Evolutionary conservation across 202 grass and related monocot species (phyloP).

Genomic region (Cymbopogon flexuosus): DNA sequence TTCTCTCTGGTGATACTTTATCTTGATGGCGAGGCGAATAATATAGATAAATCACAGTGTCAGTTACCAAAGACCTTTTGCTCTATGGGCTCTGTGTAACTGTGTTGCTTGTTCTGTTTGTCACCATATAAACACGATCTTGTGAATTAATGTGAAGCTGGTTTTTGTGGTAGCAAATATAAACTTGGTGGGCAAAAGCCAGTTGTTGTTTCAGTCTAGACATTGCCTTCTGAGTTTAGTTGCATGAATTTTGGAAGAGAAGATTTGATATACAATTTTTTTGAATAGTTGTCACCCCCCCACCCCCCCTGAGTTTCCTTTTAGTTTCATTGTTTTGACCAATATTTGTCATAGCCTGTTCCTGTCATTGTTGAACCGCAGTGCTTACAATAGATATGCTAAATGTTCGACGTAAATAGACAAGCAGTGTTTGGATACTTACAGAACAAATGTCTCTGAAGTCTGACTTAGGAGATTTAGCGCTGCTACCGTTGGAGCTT

Average conservation of each 20-base stretch:
- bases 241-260: not conserved
- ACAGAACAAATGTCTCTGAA: not conserved
- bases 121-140: not conserved
- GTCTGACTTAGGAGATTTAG: conserved; percentile 3
- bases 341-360: not conserved
- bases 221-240: not conserved
- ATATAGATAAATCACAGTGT: not conserved
- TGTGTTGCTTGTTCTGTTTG: not conserved
- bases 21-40: not conserved
- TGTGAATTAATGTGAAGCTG: not conserved
- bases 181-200: not conserved
- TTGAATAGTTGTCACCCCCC: not conserved
- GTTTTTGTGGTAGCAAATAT: not conserved
- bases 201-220: not conserved
- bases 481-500: not conserved
- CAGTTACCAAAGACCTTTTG: not conserved
- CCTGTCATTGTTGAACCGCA: not conserved
- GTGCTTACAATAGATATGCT: not conserved
- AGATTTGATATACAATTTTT: not conserved
- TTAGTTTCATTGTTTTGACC: not conserved
- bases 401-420: too few species aligned
- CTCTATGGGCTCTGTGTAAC: not conserved
- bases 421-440: not conserved
- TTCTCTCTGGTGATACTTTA: not conserved
- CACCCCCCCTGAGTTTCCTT: not conserved